phyloP scores from a whole-genome alignment of 768 basidiomycete species.

The Xerocomellus amylosporus region DNA sequence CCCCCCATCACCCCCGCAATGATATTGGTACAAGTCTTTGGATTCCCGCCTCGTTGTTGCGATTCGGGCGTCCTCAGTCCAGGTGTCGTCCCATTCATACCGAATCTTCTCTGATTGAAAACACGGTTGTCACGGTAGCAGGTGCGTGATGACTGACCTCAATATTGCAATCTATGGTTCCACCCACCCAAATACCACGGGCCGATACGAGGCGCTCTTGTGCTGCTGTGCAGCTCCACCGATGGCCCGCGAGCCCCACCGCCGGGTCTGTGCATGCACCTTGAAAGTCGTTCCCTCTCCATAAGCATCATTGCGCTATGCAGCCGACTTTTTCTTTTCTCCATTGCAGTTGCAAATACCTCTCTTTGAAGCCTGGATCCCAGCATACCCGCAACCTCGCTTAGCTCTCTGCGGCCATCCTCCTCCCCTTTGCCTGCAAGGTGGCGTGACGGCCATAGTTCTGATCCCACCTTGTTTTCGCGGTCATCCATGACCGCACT shows the following conservation, averaged over 20 bases:
- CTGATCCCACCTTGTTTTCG: constrained; percentile 23
- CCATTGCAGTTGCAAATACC: constrained; percentile 15
- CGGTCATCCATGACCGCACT: constrained; percentile 23
- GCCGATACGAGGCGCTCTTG: not conserved
- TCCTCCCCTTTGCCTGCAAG: constrained; percentile 29
- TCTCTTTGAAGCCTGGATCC: constrained; percentile 18
- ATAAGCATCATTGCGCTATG: constrained; percentile 7
- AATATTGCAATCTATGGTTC: not conserved
- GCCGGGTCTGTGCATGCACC: constrained; percentile 6
- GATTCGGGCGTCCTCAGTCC: not conserved
- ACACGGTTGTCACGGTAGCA: constrained; percentile 15
- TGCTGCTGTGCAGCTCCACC: not conserved
- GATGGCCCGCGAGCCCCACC: not conserved
- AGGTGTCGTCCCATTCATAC: constrained; percentile 20
- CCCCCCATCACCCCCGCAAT: constrained; percentile 24
- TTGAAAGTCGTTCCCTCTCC: constrained; percentile 11
- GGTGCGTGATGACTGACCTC: constrained; percentile 9
- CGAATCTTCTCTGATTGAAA: constrained; percentile 17
- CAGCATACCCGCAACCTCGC: constrained; percentile 25
- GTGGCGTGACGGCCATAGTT: constrained; percentile 19
- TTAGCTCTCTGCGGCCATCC: constrained; percentile 23
- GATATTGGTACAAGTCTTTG: constrained; percentile 5
- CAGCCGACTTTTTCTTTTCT: constrained; percentile 3
- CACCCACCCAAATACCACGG: constrained; percentile 8
- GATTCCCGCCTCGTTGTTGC: constrained; percentile 17